A percentile compares a stretch with the other conserved stretches of the same genome.
Conservation (phyloP, 2,329 filamentous ascomycete genomes). For the Penicillium sp. region DNA sequence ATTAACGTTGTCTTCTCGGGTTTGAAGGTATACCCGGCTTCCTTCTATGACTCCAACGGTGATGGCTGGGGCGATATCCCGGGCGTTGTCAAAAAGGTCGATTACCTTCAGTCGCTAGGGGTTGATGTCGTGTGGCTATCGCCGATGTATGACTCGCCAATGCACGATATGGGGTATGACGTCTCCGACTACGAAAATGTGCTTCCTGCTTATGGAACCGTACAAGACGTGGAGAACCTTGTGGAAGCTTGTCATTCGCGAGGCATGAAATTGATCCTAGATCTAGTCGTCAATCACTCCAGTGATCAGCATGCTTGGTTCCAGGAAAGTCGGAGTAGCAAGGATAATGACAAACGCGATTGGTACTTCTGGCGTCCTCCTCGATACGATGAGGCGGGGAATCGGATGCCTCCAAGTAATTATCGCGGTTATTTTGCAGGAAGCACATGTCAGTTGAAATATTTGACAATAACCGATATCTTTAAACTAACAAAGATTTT, state of each 20-base stretch:
- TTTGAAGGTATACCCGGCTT: slow-evolving; percentile 26
- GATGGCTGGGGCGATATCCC: slow-evolving; percentile 63
- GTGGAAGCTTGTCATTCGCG: slow-evolving; percentile 56
- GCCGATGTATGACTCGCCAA: slow-evolving; percentile 63
- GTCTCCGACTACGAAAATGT: slow-evolving; percentile 64
- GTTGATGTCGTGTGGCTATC: slow-evolving; percentile 66
- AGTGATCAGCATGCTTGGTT: slow-evolving; percentile 68
- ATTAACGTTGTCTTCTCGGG: not conserved
- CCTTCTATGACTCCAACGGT: slow-evolving; percentile 55
- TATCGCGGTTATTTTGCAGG: slow-evolving; percentile 63
- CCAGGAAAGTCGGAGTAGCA: slow-evolving; percentile 58
- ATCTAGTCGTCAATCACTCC: slow-evolving; percentile 72
- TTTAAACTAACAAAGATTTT: not conserved
- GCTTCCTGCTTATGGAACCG: slow-evolving; percentile 59
- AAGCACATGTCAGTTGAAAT: slow-evolving; percentile 50
- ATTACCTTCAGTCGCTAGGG: slow-evolving; percentile 61
- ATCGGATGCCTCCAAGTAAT: slow-evolving; percentile 66
- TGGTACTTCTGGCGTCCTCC: slow-evolving; percentile 59
- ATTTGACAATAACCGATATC: not conserved
- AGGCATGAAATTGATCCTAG: slow-evolving; percentile 65
- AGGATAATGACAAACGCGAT: slow-evolving; percentile 58
- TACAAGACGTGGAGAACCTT: slow-evolving; percentile 59
- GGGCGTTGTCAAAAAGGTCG: slow-evolving; percentile 61
- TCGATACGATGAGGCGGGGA: slow-evolving; percentile 52
- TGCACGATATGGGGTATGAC: slow-evolving; percentile 69